These are phyloP conservation scores for Aspergillus viridinutans DNA, from an alignment of 2,329 filamentous ascomycete genomes.

Conservation along the genomic window DNA sequence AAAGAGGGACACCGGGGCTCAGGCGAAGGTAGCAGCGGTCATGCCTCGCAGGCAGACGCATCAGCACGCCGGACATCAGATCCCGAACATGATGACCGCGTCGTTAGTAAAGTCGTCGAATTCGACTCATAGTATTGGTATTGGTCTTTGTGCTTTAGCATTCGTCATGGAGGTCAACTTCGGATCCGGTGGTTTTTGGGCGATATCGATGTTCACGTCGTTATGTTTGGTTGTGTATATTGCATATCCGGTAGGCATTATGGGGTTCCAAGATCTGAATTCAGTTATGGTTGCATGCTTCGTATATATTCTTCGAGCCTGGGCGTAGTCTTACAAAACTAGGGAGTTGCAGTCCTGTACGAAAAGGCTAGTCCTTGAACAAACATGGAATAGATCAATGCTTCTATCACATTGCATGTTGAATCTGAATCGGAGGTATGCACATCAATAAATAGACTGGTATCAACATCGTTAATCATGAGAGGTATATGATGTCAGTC, in stretches of 20 bases:
- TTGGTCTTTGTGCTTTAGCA: constrained; percentile 1
- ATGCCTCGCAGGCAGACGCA: constrained; percentile 1
- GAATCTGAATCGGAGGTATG: background rate
- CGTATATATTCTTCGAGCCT: background rate
- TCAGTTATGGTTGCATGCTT: background rate
- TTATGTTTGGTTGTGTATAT: background rate
- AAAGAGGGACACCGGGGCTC: constrained; percentile 14
- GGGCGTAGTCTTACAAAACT: no score
- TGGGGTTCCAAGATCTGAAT: background rate
- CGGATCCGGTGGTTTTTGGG: background rate
- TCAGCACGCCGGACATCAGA: constrained; percentile 9
- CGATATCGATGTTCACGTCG: background rate
- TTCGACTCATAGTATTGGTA: constrained; percentile 26
- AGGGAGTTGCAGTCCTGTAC: background rate
- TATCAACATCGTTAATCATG: background rate
- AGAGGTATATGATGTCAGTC: background rate
- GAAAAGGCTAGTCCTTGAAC: background rate
- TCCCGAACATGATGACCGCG: constrained; percentile 19
- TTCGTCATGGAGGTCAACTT: background rate
- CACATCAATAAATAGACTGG: background rate
- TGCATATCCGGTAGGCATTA: background rate
- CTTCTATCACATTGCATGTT: background rate
- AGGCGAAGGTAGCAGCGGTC: background rate
- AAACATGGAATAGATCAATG: background rate
- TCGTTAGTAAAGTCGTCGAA: constrained; percentile 38